phyloP scores from a whole-genome alignment of 805 yeast species.

The Metschnikowia lochheadii region DNA sequence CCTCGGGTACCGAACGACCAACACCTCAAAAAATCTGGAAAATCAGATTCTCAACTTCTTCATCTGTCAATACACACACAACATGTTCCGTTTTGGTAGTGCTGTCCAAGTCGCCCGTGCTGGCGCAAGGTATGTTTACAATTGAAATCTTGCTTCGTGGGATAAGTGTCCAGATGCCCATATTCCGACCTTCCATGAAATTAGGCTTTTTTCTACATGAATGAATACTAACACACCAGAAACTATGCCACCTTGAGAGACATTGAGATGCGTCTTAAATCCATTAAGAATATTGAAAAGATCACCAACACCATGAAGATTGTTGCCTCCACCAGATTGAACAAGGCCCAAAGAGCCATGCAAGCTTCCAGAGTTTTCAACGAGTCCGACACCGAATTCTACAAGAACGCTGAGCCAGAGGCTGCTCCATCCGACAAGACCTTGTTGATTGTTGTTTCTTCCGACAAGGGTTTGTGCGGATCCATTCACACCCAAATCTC shows the following conservation, averaged over 20 bases:
- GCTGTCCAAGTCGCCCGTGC: slow-evolving; percentile 48
- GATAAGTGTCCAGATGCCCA: neutral
- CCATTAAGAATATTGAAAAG: slow-evolving; percentile 97
- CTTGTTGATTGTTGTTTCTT: slow-evolving; percentile 71
- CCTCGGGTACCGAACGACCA: slow-evolving; percentile 21
- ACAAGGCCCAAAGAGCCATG: slow-evolving; percentile 95
- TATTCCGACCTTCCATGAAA: no score
- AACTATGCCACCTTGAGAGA: slow-evolving; percentile 98
- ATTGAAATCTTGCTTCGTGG: neutral
- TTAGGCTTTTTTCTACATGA: neutral
- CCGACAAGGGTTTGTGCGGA: slow-evolving; percentile 99
- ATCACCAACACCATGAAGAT: slow-evolving; percentile 99
- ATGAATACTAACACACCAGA: slow-evolving; percentile 44
- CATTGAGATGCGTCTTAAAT: slow-evolving; percentile 95
- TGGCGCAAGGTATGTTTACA: slow-evolving; percentile 47
- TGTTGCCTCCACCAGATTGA: slow-evolving; percentile 96
- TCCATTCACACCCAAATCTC: slow-evolving; percentile 95
- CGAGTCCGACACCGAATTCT: slow-evolving; percentile 74
- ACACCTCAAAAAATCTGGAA: slow-evolving; percentile 16
- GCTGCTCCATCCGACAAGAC: slow-evolving; percentile 56
- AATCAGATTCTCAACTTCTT: slow-evolving; percentile 1
- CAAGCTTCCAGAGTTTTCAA: slow-evolving; percentile 79
- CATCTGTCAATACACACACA: slow-evolving; percentile 16
- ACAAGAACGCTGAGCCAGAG: slow-evolving; percentile 74
- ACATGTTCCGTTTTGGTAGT: slow-evolving; percentile 55